phyloP scores from a whole-genome alignment of 768 basidiomycete genomes.

The Lactarius sanguifluus region DNA sequence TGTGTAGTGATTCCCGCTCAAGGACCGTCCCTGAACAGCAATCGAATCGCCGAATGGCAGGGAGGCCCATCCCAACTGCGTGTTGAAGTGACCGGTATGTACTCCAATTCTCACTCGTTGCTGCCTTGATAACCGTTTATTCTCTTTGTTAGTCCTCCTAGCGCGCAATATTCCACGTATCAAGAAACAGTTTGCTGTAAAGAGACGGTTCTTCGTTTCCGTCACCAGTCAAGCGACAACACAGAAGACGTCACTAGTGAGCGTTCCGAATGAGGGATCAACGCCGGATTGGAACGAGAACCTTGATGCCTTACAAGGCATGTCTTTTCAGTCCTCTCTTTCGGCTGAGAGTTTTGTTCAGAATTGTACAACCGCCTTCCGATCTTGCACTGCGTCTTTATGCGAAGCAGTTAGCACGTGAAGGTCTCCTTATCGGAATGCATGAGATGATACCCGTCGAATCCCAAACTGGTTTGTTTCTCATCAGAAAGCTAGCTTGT shows the following conservation, averaged over 20 bases:
- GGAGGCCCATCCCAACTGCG: not conserved
- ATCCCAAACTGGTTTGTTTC: too few species aligned
- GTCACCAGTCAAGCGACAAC: not conserved
- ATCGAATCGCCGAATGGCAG: not conserved
- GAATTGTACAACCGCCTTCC: too few species aligned
- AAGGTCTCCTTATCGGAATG: too few species aligned
- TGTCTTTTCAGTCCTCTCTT: not conserved
- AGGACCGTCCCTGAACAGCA: not conserved
- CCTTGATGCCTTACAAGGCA: not conserved
- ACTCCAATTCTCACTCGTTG: not conserved
- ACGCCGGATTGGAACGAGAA: not conserved
- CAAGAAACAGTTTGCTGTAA: not conserved
- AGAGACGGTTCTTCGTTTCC: not conserved
- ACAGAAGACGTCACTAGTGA: not conserved
- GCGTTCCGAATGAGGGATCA: not conserved
- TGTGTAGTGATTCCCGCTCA: not conserved
- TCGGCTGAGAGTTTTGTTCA: too few species aligned
- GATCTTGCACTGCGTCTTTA: too few species aligned
- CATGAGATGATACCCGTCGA: too few species aligned
- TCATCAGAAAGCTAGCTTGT: too few species aligned
- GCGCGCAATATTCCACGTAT: not conserved
- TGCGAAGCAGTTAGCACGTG: too few species aligned
- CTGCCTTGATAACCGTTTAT: not conserved
- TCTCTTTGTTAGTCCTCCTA: not conserved
- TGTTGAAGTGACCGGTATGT: not conserved